Percentiles rank a stretch among this genome's conserved stretches.
These are phyloP conservation scores for Melaleuca alternifolia DNA, from an alignment of 345 rosid genomes.

Conservation along the genomic window DNA sequence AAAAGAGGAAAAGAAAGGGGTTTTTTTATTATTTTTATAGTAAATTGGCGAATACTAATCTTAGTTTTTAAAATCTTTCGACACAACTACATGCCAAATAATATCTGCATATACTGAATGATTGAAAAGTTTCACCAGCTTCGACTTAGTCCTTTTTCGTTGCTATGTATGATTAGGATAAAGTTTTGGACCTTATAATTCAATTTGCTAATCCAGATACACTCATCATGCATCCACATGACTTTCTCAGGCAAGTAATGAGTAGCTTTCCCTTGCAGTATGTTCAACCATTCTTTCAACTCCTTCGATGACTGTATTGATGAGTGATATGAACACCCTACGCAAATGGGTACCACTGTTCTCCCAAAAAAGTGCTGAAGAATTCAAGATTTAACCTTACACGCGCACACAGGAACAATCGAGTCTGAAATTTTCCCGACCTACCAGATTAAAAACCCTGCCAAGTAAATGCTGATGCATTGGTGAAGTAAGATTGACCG, in stretches of 20 bases:
- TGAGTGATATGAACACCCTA: not conserved
- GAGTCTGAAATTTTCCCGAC: not conserved
- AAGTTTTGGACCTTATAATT: not conserved
- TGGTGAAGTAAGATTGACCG: not conserved
- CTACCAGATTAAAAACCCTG: not conserved
- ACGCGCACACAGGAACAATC: not conserved
- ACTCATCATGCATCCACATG: not conserved
- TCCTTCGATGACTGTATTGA: not conserved
- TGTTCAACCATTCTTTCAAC: not conserved
- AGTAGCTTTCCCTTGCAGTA: not conserved
- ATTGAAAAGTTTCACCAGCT: not conserved
- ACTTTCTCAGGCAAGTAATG: not conserved
- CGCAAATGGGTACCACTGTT: not conserved
- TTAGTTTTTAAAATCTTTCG: not conserved
- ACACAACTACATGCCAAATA: not conserved
- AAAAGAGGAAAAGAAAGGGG: not conserved
- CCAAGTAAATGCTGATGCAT: not conserved
- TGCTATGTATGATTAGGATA: not conserved
- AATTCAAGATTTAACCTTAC: not conserved
- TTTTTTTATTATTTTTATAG: not conserved
- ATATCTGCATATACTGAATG: not conserved
- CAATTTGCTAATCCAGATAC: not conserved
- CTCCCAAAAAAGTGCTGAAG: not conserved
- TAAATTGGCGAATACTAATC: not conserved
- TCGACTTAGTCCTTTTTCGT: not conserved